Evolutionary conservation across 345 rosid species (phyloP).

Genomic region (Hibiscus tridactylites): DNA sequence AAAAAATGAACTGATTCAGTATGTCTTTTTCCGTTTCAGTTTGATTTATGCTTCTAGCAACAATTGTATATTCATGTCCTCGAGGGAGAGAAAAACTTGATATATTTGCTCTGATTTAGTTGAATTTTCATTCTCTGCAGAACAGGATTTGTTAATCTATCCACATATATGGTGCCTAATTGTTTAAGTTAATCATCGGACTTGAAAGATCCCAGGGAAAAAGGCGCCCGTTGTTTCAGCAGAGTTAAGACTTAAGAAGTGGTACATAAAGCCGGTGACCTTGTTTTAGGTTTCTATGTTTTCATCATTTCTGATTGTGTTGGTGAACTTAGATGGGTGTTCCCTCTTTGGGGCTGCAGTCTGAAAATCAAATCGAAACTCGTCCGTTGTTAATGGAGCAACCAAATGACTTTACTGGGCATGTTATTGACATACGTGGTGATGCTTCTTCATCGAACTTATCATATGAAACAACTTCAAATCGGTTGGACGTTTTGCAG

Average conservation of each 20-base stretch:
- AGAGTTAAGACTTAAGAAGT: not conserved
- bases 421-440: slow-evolving; percentile 47
- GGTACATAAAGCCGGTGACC: slow-evolving; percentile 4
- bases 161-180: slow-evolving; percentile 17
- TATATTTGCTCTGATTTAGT: slow-evolving; percentile 4
- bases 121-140: slow-evolving; percentile 17
- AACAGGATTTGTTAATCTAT: slow-evolving; percentile 8
- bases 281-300: slow-evolving; percentile 37
- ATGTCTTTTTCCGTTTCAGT: not conserved
- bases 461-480: slow-evolving; percentile 45
- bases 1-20: too few relatives aligned
- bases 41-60: not conserved
- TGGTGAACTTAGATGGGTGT: slow-evolving; percentile 71
- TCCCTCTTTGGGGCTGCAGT: slow-evolving; percentile 44
- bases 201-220: not conserved
- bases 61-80: not conserved
- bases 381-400: slow-evolving; percentile 73
- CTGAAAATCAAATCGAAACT: slow-evolving; percentile 32
- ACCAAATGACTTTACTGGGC: slow-evolving; percentile 41
- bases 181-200: slow-evolving; percentile 4
- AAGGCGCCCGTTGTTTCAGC: not conserved
- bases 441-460: slow-evolving; percentile 40
- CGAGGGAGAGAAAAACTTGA: not conserved
- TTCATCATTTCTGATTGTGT: slow-evolving; percentile 17
- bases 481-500: slow-evolving; percentile 40